phyloP scores from a whole-genome alignment of 202 grass and related monocot species.

The Schoenoplectus triqueter region DNA sequence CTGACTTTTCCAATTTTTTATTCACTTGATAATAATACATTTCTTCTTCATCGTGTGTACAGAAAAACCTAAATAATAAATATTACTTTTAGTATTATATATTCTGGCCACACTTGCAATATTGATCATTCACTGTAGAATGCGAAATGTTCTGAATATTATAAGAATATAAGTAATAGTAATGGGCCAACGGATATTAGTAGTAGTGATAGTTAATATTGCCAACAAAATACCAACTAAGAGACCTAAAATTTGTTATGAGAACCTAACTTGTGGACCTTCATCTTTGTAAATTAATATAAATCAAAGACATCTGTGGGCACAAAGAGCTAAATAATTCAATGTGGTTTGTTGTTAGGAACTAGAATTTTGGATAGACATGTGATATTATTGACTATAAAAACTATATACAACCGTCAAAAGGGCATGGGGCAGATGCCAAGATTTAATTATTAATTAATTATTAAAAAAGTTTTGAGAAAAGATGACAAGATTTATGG shows the following conservation, averaged over 20 bases:
- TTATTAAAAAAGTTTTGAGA: neutral
- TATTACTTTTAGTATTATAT: too few relatives aligned
- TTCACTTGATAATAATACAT: neutral
- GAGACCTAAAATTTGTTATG: constrained; percentile 25
- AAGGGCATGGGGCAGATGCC: neutral
- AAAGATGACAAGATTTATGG: neutral
- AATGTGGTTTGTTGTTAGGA: constrained; percentile 32
- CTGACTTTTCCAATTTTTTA: neutral
- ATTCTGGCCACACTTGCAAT: too few relatives aligned
- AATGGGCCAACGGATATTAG: neutral
- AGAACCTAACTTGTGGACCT: constrained; percentile 27
- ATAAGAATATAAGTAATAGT: neutral
- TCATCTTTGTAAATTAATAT: constrained; percentile 18
- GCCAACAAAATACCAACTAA: neutral
- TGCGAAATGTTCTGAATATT: neutral
- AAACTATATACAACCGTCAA: neutral
- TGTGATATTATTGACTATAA: neutral
- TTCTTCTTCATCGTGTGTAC: neutral
- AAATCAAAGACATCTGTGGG: neutral
- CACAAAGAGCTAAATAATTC: neutral
- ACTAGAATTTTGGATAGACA: constrained; percentile 23
- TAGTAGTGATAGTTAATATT: neutral
- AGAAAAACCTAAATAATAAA: too few relatives aligned
- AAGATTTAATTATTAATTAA: neutral
- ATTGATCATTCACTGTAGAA: neutral